A percentile compares a stretch with the other conserved stretches of the same genome.
Conservation (phyloP, 2,329 filamentous ascomycete species). For the Alternaria tenuissima region DNA sequence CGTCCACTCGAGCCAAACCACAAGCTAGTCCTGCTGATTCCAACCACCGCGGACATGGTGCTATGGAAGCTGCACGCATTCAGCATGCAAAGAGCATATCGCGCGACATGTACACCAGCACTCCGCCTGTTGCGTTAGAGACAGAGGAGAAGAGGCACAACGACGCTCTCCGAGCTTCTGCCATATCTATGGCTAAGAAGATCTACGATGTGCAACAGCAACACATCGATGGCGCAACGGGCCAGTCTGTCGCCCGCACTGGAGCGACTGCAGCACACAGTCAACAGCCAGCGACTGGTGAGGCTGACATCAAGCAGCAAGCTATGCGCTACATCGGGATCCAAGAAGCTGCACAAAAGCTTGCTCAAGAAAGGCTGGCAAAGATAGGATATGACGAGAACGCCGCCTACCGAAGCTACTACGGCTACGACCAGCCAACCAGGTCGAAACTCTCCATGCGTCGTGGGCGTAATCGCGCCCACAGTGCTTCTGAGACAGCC, state of each 20-base stretch:
- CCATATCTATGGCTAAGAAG: slow-evolving; percentile 86
- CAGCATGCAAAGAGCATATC: slow-evolving; percentile 74
- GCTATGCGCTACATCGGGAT: slow-evolving; percentile 67
- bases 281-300: slow-evolving; percentile 39
- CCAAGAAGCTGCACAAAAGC: slow-evolving; percentile 85
- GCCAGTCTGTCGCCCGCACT: slow-evolving; percentile 46
- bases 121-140: slow-evolving; percentile 75
- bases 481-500: slow-evolving; percentile 67
- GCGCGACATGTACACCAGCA: slow-evolving; percentile 78
- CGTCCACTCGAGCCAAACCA: slow-evolving; percentile 37
- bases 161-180: slow-evolving; percentile 80
- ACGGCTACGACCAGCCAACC: slow-evolving; percentile 66
- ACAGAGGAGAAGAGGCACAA: slow-evolving; percentile 76
- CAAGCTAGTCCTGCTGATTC: slow-evolving; percentile 30
- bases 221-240: slow-evolving; percentile 59
- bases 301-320: slow-evolving; percentile 61
- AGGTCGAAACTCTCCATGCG: slow-evolving; percentile 61
- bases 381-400: slow-evolving; percentile 78
- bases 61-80: slow-evolving; percentile 68
- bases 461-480: slow-evolving; percentile 66
- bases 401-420: slow-evolving; percentile 77
- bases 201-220: slow-evolving; percentile 80
- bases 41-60: slow-evolving; percentile 56
- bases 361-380: slow-evolving; percentile 82
- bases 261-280: slow-evolving; percentile 47